These are phyloP conservation scores for Starmera dryadoides DNA, from an alignment of 805 yeast genomes.

Conservation along the genomic window DNA sequence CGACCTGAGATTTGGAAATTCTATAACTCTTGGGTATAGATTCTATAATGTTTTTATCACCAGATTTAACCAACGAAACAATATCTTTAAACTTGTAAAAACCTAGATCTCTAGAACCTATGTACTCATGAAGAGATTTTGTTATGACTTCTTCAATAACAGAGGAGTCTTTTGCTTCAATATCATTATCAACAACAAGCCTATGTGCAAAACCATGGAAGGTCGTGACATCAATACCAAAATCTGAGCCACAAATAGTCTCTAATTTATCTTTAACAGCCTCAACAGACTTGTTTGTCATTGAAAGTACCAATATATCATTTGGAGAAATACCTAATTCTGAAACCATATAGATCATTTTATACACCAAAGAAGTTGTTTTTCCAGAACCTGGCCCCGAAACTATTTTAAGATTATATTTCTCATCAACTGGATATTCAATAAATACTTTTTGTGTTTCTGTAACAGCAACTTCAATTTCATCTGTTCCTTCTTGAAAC, in stretches of 20 bases:
- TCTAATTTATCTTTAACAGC: conserved; percentile 28
- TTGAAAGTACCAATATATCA: conserved; percentile 53
- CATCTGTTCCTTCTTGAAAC: too few relatives aligned
- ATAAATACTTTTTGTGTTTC: conserved; percentile 41
- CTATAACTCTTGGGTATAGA: background rate
- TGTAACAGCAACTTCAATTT: conserved; percentile 23
- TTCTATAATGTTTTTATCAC: background rate
- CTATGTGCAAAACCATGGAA: conserved; percentile 58
- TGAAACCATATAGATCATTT: conserved; percentile 41
- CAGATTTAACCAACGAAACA: background rate
- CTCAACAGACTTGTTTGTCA: conserved; percentile 65
- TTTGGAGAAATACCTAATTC: conserved; percentile 33
- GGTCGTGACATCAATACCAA: conserved; percentile 41
- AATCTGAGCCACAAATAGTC: conserved; percentile 25
- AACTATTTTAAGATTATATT: conserved; percentile 39
- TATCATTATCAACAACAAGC: conserved; percentile 32
- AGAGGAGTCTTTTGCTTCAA: conserved; percentile 18
- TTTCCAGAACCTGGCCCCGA: conserved; percentile 80
- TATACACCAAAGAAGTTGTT: conserved; percentile 48
- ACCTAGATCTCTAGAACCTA: conserved; percentile 10
- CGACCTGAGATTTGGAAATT: background rate
- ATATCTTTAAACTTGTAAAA: conserved; percentile 6
- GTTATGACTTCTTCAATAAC: conserved; percentile 52
- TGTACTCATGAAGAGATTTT: conserved; percentile 33
- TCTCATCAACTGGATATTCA: conserved; percentile 28